phyloP scores from a whole-genome alignment of 2,329 filamentous ascomycete genomes.

The Colletotrichum sp. region DNA sequence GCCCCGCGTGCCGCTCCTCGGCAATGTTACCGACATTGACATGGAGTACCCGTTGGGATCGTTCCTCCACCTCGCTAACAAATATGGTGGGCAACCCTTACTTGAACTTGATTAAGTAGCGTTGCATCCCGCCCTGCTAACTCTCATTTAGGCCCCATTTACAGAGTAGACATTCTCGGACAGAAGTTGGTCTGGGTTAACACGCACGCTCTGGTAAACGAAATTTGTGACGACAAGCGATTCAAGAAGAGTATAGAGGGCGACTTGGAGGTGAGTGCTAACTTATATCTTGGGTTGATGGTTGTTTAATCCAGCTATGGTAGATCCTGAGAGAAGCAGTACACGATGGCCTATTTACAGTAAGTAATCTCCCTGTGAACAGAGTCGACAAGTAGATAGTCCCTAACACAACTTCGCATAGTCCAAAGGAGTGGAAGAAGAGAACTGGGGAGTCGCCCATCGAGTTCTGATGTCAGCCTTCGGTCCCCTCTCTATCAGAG shows the following conservation, averaged over 20 bases:
- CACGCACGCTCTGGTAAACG: slow-evolving; percentile 62
- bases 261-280: slow-evolving; percentile 36
- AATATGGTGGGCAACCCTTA: slow-evolving; percentile 59
- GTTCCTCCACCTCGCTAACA: slow-evolving; percentile 63
- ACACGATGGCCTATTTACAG: slow-evolving; percentile 34
- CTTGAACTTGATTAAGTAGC: background rate
- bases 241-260: slow-evolving; percentile 64
- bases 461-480: slow-evolving; percentile 71
- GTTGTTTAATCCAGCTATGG: rapidly evolving
- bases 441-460: slow-evolving; percentile 58
- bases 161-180: slow-evolving; percentile 56
- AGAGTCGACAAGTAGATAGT: rapidly evolving
- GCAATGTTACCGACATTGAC: slow-evolving; percentile 70
- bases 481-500: slow-evolving; percentile 69
- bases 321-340: slow-evolving; percentile 64
- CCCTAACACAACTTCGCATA: background rate
- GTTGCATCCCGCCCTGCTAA: background rate
- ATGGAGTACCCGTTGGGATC: slow-evolving; percentile 59
- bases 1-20: slow-evolving; percentile 67
- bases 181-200: slow-evolving; percentile 53
- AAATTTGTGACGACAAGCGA: slow-evolving; percentile 68
- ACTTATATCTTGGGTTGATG: rapidly evolving
- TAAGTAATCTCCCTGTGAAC: background rate
- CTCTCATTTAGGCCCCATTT: slow-evolving; percentile 58
- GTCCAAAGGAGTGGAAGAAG: slow-evolving; percentile 10